phyloP scores from a whole-genome alignment of 495 filamentous ascomycete genomes.

The Podospora australis region DNA sequence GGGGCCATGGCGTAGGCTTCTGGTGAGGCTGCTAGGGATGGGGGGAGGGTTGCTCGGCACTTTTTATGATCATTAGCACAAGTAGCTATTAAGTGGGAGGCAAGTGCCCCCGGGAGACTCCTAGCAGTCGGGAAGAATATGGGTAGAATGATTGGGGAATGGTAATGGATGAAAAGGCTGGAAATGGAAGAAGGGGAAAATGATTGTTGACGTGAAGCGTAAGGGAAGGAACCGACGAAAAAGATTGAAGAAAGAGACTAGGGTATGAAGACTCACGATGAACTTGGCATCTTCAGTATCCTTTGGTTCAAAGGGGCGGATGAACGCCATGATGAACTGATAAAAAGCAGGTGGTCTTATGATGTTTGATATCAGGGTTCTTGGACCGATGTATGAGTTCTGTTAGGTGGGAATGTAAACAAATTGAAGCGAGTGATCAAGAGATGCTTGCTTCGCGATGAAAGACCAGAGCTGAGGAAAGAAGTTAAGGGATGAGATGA shows the following conservation, averaged over 20 bases:
- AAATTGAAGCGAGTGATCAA: background rate
- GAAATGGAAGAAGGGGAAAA: too few relatives aligned
- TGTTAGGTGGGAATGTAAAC: background rate
- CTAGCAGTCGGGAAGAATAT: too few relatives aligned
- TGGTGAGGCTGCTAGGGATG: conserved; percentile 22
- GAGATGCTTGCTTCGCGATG: too few relatives aligned
- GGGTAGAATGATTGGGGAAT: too few relatives aligned
- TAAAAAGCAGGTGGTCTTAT: background rate
- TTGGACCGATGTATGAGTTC: background rate
- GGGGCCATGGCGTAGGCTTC: conserved; percentile 26
- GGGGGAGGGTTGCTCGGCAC: conserved; percentile 38
- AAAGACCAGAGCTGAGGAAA: background rate
- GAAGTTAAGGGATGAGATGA: too few relatives aligned
- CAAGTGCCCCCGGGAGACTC: too few relatives aligned
- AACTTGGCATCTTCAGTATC: conserved; percentile 29
- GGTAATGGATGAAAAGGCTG: too few relatives aligned
- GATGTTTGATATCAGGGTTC: background rate
- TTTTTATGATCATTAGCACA: conserved; percentile 2
- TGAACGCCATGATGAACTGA: conserved; percentile 26
- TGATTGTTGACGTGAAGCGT: background rate
- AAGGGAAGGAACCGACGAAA: background rate
- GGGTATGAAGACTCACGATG: conserved; percentile 23
- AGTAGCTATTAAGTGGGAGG: too few relatives aligned
- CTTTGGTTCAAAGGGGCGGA: conserved; percentile 23
- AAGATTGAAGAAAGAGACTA: background rate